Evolutionary conservation across 108 stramenopile species (phyloP).

Genomic region (Bacterosira constricta): DNA sequence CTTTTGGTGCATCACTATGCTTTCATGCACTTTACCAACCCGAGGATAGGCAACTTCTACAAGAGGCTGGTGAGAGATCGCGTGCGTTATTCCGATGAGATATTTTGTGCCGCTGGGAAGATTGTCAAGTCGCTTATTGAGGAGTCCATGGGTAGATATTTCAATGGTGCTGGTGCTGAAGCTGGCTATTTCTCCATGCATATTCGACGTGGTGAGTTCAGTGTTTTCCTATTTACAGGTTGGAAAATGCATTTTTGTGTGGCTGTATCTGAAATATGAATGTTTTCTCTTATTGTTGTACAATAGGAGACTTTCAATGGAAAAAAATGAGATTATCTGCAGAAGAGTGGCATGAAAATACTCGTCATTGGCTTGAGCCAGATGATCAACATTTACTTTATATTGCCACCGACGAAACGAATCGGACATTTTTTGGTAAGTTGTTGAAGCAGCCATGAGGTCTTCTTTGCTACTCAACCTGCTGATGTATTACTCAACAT

Average conservation of each 20-base stretch:
- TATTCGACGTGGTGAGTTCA: constrained; percentile 85
- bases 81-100: constrained; percentile 80
- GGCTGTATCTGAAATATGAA: constrained; percentile 78
- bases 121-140: constrained; percentile 78
- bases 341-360: constrained; percentile 75
- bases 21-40: constrained; percentile 77
- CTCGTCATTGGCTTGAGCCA: constrained; percentile 34
- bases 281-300: no score
- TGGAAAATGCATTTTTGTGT: constrained; percentile 30
- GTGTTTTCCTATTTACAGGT: constrained; percentile 50
- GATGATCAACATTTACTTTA: no score
- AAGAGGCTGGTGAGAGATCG: constrained; percentile 83
- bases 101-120: constrained; percentile 86
- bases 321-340: constrained; percentile 75
- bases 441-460: no score
- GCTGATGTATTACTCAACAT: no score
- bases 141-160: constrained; percentile 42
- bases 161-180: constrained; percentile 40
- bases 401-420: constrained; percentile 81
- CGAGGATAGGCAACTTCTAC: constrained; percentile 65
- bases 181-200: constrained; percentile 85
- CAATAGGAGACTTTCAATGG: constrained; percentile 48
- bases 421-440: constrained; percentile 84
- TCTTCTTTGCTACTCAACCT: no score
- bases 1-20: constrained; percentile 86